Evolutionary conservation across 371 early-diverging fungal species (phyloP).

Genomic region (Zopfochytrium polystomum): DNA sequence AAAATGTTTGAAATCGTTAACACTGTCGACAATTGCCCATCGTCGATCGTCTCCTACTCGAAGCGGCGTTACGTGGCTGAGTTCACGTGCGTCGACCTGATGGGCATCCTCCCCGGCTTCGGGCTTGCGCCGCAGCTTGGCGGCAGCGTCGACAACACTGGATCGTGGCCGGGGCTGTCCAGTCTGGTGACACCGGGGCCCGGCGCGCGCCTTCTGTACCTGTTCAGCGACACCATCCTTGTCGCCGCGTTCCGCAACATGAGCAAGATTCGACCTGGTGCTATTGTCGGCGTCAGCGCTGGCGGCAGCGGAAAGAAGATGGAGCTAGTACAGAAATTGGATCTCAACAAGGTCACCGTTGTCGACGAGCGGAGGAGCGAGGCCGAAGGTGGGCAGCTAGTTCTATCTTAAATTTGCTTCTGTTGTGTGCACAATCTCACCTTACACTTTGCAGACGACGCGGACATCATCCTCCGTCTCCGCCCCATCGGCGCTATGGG

Average conservation of each 20-base stretch:
- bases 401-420: no score
- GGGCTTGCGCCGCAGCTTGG: neutral
- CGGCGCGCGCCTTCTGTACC: slow-evolving; percentile 3
- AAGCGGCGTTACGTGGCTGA: slow-evolving; percentile 12
- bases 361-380: no score
- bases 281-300: no score
- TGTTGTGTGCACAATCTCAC: no score
- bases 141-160: slow-evolving; percentile 1
- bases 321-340: slow-evolving; percentile 16
- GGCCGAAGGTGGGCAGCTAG: no score
- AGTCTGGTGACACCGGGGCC: slow-evolving; percentile 7
- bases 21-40: slow-evolving; percentile 13
- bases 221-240: slow-evolving; percentile 9
- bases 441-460: no score
- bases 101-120: slow-evolving; percentile 5
- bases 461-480: no score
- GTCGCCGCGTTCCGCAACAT: slow-evolving; percentile 9
- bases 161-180: neutral
- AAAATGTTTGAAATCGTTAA: slow-evolving; percentile 19
- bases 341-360: no score
- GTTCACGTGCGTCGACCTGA: slow-evolving; percentile 3
- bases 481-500: no score
- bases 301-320: slow-evolving; percentile 3
- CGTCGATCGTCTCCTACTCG: slow-evolving; percentile 13
- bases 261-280: no score